These are phyloP conservation scores for Pezicula neosporulosa DNA, from an alignment of 2,329 filamentous ascomycete species.

Conservation along the genomic window DNA sequence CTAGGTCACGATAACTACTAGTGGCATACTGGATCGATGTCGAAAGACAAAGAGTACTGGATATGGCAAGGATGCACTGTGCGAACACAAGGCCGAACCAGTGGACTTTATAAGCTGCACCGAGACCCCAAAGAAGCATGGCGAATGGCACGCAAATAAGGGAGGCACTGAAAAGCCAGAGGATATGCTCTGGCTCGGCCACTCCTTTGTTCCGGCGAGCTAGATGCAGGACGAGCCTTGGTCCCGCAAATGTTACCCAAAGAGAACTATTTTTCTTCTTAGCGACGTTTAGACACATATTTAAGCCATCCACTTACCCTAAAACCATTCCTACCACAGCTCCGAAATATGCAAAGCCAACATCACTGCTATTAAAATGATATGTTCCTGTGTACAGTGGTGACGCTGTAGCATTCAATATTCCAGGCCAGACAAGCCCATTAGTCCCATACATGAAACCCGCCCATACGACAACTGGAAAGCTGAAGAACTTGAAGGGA, in stretches of 20 bases:
- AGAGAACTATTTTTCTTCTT: slow-evolving; percentile 6
- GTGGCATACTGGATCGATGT: slow-evolving; percentile 43
- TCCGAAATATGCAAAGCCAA: slow-evolving; percentile 27
- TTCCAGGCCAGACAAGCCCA: slow-evolving; percentile 30
- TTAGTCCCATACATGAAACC: slow-evolving; percentile 31
- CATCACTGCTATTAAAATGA: slow-evolving; percentile 25
- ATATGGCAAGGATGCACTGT: slow-evolving; percentile 36
- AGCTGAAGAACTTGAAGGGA: slow-evolving; percentile 29
- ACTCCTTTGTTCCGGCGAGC: slow-evolving; percentile 37
- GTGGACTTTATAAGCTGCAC: slow-evolving; percentile 40
- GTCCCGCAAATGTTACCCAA: slow-evolving; percentile 14
- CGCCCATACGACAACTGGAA: slow-evolving; percentile 29
- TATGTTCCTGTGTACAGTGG: slow-evolving; percentile 28
- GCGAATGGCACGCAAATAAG: slow-evolving; percentile 38
- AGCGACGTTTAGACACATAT: neutral
- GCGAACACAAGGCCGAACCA: slow-evolving; percentile 41
- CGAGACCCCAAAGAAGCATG: slow-evolving; percentile 46
- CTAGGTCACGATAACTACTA: slow-evolving; percentile 42
- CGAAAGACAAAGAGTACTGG: slow-evolving; percentile 33
- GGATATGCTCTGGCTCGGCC: slow-evolving; percentile 25
- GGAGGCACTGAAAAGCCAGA: slow-evolving; percentile 28
- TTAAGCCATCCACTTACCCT: slow-evolving; percentile 12
- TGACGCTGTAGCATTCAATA: slow-evolving; percentile 28
- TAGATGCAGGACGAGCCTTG: slow-evolving; percentile 22
- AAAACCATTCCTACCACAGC: slow-evolving; percentile 23